Evolutionary conservation across 768 basidiomycete genomes (phyloP), one percentile per base, ranked within the genome.

Genomic region (Cystofilobasidium bisporidii): DNA sequence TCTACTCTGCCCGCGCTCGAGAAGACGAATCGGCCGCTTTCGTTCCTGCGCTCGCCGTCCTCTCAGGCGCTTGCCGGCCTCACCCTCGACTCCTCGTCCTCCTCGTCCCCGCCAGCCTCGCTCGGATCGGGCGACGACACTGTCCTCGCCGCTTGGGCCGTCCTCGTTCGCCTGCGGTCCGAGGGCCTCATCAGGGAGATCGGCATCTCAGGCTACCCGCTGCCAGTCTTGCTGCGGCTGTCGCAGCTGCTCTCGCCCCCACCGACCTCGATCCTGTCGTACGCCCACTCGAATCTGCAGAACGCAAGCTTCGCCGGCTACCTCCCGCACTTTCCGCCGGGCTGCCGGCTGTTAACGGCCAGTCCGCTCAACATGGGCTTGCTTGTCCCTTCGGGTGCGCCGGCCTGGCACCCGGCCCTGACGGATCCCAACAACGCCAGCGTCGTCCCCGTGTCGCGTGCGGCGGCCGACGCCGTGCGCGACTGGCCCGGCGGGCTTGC

Each of bases 281-380:
- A 77, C 70, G 71, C 72, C 5, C 77, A 78, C 63, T 73, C 75
- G 40, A 78, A 76, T 32, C 65, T 78, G 32, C 72, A 72, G 40
- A 76, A 75, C 65, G 56, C 67, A 6, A 58, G 73, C 0, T 70
- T 78, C 28, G 28, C 63, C 2, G 57, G 70, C n/a, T 78, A 73
- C 64, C 58, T 76, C 22, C 70, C 67, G 5, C 70, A 71, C 32
- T 40, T 65, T 17, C 41, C 60, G 4, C 55, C 73, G 9, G 55
- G 67, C 24, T 73, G 76, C 2, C 64, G 72, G 30, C 67, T 78
- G 22, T 67, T 73, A 24, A 77, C 74, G 59, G 77, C 77, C n/a
- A 72, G 74, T 6, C 77, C 77, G 12, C 70, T 77, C 38, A 70
- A 74, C 36, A 78, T 78, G 77, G 76, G 76, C 6, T 62, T 76